Percentiles rank a stretch among this genome's conserved stretches.
These are phyloP conservation scores for Echium plantagineum DNA, from an alignment of 257 asterid species.

Conservation along the genomic window DNA sequence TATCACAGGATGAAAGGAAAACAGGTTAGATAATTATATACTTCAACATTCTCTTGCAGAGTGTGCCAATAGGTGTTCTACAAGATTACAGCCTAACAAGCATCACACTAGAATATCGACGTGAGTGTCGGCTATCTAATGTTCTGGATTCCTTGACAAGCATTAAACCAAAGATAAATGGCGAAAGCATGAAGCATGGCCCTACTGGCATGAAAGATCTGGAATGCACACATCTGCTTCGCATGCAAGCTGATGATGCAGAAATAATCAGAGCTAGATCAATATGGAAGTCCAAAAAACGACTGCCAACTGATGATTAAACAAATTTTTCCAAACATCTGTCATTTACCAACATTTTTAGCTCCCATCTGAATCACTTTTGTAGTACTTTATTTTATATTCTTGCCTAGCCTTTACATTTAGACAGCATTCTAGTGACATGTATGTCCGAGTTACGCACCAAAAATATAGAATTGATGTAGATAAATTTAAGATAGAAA, in stretches of 20 bases:
- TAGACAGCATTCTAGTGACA: too few relatives aligned
- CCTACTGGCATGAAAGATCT: slow-evolving; percentile 16
- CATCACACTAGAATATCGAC: slow-evolving; percentile 59
- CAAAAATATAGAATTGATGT: neutral
- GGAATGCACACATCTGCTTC: slow-evolving; percentile 67
- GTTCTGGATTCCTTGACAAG: slow-evolving; percentile 62
- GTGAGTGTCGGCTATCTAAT: slow-evolving; percentile 54
- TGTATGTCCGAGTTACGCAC: neutral
- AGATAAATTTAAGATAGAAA: neutral
- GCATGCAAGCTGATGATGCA: slow-evolving; percentile 57
- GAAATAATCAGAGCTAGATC: slow-evolving; percentile 81
- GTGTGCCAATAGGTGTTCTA: slow-evolving; percentile 53
- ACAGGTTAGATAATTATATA: too few relatives aligned
- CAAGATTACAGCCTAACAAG: slow-evolving; percentile 47
- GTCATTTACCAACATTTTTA: neutral
- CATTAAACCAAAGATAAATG: slow-evolving; percentile 16
- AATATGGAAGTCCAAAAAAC: slow-evolving; percentile 43
- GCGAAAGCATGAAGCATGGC: neutral
- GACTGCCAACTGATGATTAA: neutral
- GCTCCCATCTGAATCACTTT: neutral
- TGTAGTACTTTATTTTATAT: too few relatives aligned
- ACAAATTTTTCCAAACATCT: neutral
- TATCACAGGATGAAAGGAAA: too few relatives aligned
- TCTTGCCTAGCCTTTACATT: neutral
- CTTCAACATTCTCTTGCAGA: slow-evolving; percentile 25